Conservation (phyloP, 805 yeast genomes). For the Lachancea quebecensis region DNA sequence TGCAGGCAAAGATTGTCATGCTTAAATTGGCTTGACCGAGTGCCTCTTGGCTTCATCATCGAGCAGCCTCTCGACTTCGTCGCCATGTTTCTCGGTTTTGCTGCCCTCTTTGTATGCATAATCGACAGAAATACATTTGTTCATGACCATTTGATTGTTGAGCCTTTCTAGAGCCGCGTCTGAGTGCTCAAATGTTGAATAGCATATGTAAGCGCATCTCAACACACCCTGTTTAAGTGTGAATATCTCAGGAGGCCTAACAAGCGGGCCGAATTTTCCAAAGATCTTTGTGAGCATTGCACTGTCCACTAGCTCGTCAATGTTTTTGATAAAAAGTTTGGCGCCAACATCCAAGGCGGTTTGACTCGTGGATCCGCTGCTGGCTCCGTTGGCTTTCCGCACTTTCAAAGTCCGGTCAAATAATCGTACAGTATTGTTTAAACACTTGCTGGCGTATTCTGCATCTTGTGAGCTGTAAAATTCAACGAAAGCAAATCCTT, state of each 20-base stretch:
- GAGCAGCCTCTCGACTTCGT: constrained; percentile 61
- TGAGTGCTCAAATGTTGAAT: constrained; percentile 55
- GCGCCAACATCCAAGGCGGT: constrained; percentile 46
- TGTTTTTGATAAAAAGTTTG: constrained; percentile 59
- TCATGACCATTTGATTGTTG: constrained; percentile 65
- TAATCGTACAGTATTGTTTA: constrained; percentile 48
- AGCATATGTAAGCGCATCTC: constrained; percentile 65
- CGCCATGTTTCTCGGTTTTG: constrained; percentile 64
- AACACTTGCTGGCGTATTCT: constrained; percentile 55
- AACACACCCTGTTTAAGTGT: constrained; percentile 36
- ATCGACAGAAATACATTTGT: constrained; percentile 49
- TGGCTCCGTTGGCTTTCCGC: constrained; percentile 39
- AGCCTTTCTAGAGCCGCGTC: constrained; percentile 66
- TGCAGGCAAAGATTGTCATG: not conserved
- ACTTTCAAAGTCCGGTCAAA: constrained; percentile 57
- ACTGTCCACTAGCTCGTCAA: constrained; percentile 62
- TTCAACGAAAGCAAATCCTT: constrained; percentile 86
- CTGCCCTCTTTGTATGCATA: constrained; percentile 64
- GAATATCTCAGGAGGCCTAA: constrained; percentile 41
- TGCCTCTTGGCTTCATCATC: constrained; percentile 55
- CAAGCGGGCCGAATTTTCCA: constrained; percentile 58
- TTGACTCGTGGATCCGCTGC: constrained; percentile 12
- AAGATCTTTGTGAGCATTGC: constrained; percentile 45
- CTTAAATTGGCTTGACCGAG: constrained; percentile 7
- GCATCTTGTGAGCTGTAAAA: constrained; percentile 54